A percentile compares a stretch with the other conserved stretches of the same genome.
These are phyloP conservation scores for Salix koriyanagi DNA, from an alignment of 345 rosid genomes.

Conservation along the genomic window DNA sequence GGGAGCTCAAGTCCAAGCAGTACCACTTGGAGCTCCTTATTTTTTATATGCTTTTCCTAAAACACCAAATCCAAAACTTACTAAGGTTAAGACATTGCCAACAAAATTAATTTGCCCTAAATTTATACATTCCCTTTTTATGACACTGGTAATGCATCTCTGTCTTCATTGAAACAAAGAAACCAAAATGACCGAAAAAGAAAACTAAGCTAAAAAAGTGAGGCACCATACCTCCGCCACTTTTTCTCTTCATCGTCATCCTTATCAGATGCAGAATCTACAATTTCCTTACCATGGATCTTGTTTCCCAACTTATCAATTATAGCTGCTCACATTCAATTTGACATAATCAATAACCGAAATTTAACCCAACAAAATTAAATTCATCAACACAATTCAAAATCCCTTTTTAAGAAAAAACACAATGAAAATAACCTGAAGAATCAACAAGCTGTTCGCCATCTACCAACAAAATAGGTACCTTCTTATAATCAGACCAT, in stretches of 20 bases:
- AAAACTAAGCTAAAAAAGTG: background rate
- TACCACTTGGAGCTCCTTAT: background rate
- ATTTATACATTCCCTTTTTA: background rate
- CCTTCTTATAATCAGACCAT: constrained; percentile 96
- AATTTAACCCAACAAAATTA: background rate
- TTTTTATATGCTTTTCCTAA: background rate
- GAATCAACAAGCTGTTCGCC: constrained; percentile 83
- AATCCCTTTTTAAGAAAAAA: background rate
- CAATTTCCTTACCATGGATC: background rate
- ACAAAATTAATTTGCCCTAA: background rate
- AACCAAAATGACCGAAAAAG: background rate
- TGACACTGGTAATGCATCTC: background rate
- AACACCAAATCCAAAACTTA: background rate
- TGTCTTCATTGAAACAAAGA: background rate
- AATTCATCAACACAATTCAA: background rate
- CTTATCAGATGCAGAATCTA: constrained; percentile 34
- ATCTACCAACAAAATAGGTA: constrained; percentile 72
- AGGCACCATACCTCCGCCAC: constrained; percentile 61
- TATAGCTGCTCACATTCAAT: constrained; percentile 42
- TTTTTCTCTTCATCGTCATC: constrained; percentile 64
- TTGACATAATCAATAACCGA: background rate
- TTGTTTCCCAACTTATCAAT: constrained; percentile 39
- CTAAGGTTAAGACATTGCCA: background rate
- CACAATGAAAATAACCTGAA: constrained; percentile 43
- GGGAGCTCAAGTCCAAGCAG: background rate